Evolutionary conservation across 1,284 basidiomycete genomes (phyloP), one percentile per base, ranked within the genome.

Genomic region (Microbotryum violaceum): DNA sequence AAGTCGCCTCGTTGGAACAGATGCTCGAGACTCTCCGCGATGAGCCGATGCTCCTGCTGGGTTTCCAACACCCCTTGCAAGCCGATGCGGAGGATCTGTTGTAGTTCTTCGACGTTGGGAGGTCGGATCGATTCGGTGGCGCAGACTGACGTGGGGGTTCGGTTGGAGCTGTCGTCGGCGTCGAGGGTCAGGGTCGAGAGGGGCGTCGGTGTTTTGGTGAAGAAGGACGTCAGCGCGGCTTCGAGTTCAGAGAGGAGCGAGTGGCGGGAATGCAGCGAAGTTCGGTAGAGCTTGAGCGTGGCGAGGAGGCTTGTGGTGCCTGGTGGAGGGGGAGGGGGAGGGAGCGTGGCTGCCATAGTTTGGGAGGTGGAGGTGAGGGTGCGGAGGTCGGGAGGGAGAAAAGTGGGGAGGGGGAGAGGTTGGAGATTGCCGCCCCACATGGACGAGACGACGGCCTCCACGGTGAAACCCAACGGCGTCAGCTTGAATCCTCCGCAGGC

Each of bases 221-320:
- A 46, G 62, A 66, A 68, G 12, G 60, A 58, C 18, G 53, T 46
- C 18, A 68, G 47, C 0, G 66, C 59, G 0, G n/a, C 27, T 14
- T 68, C 66, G 45, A 68, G 62, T 33, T 68, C 66, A 9, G 44
- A n/a, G 6, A 54, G 57, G 12, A 68, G 54, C 4, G 63, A 56
- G 12, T 52, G 53, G n/a, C 66, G 64, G 12, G 61, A 66, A 8
- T 60, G 52, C 56, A 57, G 56, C 2, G 49, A 45, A 27, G n/a
- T 54, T 21, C 29, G 50, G 56, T 59, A 49, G 20, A 53, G 47
- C 14, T 51, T 45, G 18, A 66, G 62, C 12, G 62, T 60, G 3
- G 48, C 27, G 6, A 68, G 55, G 6, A 63, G 54, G 0, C 48
- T 54, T 0, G 52, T 12, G 5, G 61, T 7, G 0, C 59, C 9